Base-by-base conservation (phyloP, 371 early-diverging fungal genomes). In the Saksenaea vasiformis region DNA sequence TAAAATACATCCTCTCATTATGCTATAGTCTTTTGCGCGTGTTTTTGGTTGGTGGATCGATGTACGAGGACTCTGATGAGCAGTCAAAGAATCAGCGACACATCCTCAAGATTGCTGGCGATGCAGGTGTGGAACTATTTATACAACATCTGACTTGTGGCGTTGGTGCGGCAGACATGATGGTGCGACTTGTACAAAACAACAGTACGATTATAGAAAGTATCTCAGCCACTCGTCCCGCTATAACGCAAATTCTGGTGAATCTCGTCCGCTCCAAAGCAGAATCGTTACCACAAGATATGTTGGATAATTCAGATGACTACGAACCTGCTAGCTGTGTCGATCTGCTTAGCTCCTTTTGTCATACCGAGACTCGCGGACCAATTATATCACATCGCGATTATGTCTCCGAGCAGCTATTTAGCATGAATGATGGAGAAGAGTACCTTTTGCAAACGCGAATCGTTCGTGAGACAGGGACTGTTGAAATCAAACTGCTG, bases 11-110 rank as follows among this genome's bases (percentile, higher is more conserved):
- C 11, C 57, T 77, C 7, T 58, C 66, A 10, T 57, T 72, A 8
- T 69, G 70, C 17, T 77, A 77, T 55, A 66, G 68, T 38, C 56
- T 77, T 0, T 35, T 77, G 34, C 71, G 77, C 4, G 72, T 73
- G 0, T 77, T 77, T 64, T 26, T 77, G 3, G 61, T 73, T 10
- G 60, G 65, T 2, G 60, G 28, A 17, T 58, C 69, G 3, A 26
- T 27, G 10, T 54, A 56, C 22, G 64, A 70, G 27, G 70, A 59
- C 8, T 56, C 62, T 5, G 54, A 62, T 1, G 64, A 64, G 7
- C 47, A 26, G 10, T 19, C 34, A 7, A 54, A 59, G 26, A 77
- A 77, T 27, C 74, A 72, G 35, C 31, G 37, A 3, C 68, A 73
- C 28, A 61, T 73, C 1, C 34, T 70, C 2, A 47, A 69, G 0